These are phyloP conservation scores for Penicillium fuscoglaucum DNA, from an alignment of 2,329 filamentous ascomycete genomes.

Conservation along the genomic window DNA sequence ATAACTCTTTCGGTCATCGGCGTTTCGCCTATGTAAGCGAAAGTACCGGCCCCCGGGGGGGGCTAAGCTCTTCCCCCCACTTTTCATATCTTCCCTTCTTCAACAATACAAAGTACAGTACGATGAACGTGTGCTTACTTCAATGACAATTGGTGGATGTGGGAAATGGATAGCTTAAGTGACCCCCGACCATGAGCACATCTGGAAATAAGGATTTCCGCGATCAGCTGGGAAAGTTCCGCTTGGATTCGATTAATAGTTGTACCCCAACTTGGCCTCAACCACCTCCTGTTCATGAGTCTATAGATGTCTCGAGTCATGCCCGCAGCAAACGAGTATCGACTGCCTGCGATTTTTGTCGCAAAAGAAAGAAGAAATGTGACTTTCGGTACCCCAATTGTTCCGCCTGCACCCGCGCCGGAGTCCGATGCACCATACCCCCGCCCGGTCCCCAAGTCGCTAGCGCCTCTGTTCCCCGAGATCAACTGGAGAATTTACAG, in stretches of 20 bases:
- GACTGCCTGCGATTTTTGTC: conserved; percentile 44
- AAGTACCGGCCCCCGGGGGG: neutral
- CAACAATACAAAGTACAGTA: neutral
- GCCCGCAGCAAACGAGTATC: conserved; percentile 40
- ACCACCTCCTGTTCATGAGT: conserved; percentile 12
- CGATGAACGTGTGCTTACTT: neutral
- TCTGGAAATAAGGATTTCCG: conserved; percentile 34
- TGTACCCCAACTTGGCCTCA: conserved; percentile 16
- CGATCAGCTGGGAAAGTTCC: conserved; percentile 37
- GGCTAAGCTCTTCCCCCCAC: neutral
- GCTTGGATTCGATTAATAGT: conserved; percentile 26
- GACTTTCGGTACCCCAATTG: conserved; percentile 45
- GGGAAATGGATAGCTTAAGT: conserved; percentile 25
- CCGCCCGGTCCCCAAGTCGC: conserved; percentile 41
- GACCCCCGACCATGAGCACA: conserved; percentile 27
- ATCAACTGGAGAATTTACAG: conserved; percentile 42
- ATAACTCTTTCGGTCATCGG: neutral
- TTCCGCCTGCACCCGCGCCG: conserved; percentile 41
- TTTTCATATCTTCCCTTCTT: neutral
- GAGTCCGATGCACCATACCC: conserved; percentile 43
- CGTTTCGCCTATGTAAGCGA: conserved; percentile 1
- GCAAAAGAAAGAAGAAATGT: conserved; percentile 45
- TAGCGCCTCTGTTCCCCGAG: conserved; percentile 40
- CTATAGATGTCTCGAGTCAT: conserved; percentile 12
- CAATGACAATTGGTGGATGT: conserved; percentile 5